Base-by-base conservation (phyloP, 345 rosid genomes). In the Luvunga scandens region DNA sequence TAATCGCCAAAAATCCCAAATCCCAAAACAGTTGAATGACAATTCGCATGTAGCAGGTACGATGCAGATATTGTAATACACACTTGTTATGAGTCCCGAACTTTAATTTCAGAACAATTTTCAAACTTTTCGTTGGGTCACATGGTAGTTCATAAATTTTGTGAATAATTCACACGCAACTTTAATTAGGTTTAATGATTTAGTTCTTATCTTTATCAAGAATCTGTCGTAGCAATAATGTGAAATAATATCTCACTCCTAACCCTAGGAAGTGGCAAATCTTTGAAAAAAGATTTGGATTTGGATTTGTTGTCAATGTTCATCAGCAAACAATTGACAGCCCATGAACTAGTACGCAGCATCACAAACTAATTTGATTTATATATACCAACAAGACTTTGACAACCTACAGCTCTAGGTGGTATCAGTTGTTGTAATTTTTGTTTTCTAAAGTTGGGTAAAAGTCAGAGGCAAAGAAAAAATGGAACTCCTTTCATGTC, bases 251-350 rank as follows among this genome's bases (percentile, higher is more conserved):
- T 53, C 66, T 71, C 76, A 45, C 27, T 56, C 36, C 66, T 24
- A 76, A 79, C 84, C 77, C 39, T 68, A 79, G 70, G 45, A 86
- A 87, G 86, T 86, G 88, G 88, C 30, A 83, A 86, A 87, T 85
- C 86, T 85, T 75, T 42, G 69, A 24, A 77, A 61, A 69, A 75
- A 81, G 77, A 86, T 86, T 81, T 86, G 78, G 77, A 86, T 86
- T 81, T 86, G 78, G 81, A 72, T 77, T 75, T 77, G 28, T 74
- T 80, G 71, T 56, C 73, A 66, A 72, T 64, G 61, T 69, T 77
- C 76, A 69, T 67, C 76, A 63, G 8, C 75, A 57, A 80, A 56
- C 48, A 62, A 62, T 57, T 55, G 75, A 66, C 72, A 74, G 64
- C 72, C 81, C 9, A 56, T 69, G 3, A 27, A 69, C 6, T 34